Conservation (phyloP, 2,329 filamentous ascomycete genomes). For the Huntiella bhutanensis region DNA sequence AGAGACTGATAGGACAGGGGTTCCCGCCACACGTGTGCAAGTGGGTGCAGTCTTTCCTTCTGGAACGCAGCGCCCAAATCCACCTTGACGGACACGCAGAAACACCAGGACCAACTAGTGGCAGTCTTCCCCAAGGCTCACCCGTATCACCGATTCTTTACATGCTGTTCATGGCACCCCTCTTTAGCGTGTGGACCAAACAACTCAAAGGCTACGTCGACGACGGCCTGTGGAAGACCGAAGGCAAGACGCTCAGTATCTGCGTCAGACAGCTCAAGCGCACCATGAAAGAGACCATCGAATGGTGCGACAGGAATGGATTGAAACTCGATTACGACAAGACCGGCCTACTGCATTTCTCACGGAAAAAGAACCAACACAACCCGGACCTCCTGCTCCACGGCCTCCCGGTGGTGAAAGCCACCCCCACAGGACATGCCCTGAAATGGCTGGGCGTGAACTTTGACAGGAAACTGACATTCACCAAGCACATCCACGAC, state of each 20-base stretch:
- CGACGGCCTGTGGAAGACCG: neutral
- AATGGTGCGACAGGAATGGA: neutral
- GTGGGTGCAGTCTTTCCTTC: constrained; percentile 13
- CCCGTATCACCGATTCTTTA: neutral
- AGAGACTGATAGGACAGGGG: neutral
- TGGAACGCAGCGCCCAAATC: constrained; percentile 9
- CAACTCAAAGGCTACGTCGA: constrained; percentile 1
- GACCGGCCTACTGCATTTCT: neutral
- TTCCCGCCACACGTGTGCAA: constrained; percentile 8
- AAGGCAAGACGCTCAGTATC: neutral
- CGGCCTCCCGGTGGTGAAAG: too few species aligned
- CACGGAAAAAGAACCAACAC: neutral
- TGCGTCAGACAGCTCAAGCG: neutral
- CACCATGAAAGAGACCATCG: neutral
- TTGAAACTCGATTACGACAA: neutral
- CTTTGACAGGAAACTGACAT: too few species aligned
- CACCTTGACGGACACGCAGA: neutral
- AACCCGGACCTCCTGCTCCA: too few species aligned
- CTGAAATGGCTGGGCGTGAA: too few species aligned
- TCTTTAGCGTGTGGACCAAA: neutral
- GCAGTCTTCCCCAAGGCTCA: neutral
- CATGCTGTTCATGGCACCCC: neutral
- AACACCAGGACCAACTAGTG: neutral
- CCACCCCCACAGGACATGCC: too few species aligned
- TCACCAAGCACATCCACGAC: too few species aligned